Conservation (phyloP, 148 eudicot species). For the Fagopyrum homotropicum region DNA sequence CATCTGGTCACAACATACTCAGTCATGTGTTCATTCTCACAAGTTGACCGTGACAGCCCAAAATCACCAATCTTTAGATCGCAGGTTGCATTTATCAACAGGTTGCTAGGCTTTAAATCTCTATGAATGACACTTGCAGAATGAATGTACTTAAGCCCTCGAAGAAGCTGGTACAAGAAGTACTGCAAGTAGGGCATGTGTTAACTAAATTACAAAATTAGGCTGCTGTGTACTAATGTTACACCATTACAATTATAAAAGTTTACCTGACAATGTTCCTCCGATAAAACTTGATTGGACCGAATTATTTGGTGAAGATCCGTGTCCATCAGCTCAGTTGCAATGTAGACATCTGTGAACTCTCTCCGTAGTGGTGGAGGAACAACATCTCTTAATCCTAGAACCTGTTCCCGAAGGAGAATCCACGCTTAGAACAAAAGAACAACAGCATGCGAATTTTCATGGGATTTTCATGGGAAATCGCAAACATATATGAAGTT, state of each 20-base stretch:
- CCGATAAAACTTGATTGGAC: slow-evolving; percentile 76
- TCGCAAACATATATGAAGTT: no score
- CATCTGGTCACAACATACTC: slow-evolving; percentile 90
- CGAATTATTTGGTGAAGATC: slow-evolving; percentile 95
- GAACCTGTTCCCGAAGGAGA: slow-evolving; percentile 33
- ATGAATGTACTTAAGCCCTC: slow-evolving; percentile 81
- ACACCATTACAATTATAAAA: not conserved
- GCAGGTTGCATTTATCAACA: slow-evolving; percentile 69
- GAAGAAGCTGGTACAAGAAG: slow-evolving; percentile 74
- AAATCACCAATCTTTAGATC: slow-evolving; percentile 84
- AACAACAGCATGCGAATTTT: not conserved
- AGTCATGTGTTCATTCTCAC: slow-evolving; percentile 80
- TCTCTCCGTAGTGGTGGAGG: slow-evolving; percentile 73
- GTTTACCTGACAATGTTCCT: slow-evolving; percentile 90
- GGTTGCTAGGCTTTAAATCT: slow-evolving; percentile 84
- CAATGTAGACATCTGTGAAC: slow-evolving; percentile 81
- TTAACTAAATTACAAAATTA: not conserved
- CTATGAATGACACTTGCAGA: slow-evolving; percentile 81
- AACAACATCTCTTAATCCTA: slow-evolving; percentile 64
- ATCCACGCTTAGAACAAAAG: not conserved
- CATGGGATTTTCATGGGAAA: no score
- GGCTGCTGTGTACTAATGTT: not conserved
- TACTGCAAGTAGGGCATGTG: slow-evolving; percentile 44
- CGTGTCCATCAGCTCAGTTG: slow-evolving; percentile 89
- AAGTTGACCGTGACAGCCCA: slow-evolving; percentile 79